Evolutionary conservation across 148 eudicot genomes (phyloP).

Genomic region (Heliosperma pusillum): DNA sequence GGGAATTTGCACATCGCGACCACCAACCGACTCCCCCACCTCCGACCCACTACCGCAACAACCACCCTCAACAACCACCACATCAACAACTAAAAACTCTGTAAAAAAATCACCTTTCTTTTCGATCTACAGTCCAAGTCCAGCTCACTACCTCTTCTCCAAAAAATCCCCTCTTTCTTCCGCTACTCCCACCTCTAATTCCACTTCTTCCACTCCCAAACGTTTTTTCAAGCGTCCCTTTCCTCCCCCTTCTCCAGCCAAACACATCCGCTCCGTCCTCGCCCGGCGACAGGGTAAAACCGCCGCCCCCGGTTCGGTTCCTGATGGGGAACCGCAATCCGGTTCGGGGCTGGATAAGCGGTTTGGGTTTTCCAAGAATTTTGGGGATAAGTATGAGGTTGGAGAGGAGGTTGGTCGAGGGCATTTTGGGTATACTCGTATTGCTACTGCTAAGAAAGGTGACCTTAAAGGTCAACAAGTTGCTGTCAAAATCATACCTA

Average conservation of each 20-base stretch:
- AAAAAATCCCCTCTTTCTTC: conserved; percentile 62
- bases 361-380: conserved; percentile 73
- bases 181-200: conserved; percentile 26
- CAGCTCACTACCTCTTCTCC: conserved; percentile 62
- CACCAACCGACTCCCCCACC: conserved; percentile 30
- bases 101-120: conserved; percentile 63
- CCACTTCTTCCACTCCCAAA: conserved; percentile 55
- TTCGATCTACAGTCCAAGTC: conserved; percentile 77
- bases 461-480: conserved; percentile 67
- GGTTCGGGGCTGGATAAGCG: conserved; percentile 57
- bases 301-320: not conserved
- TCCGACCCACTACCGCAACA: not conserved
- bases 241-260: conserved; percentile 92
- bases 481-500: conserved; percentile 90
- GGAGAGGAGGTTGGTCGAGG: conserved; percentile 98
- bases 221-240: conserved; percentile 63
- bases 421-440: conserved; percentile 93
- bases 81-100: not conserved
- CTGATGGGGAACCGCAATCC: not conserved
- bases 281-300: conserved; percentile 48
- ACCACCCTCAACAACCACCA: not conserved
- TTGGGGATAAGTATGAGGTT: conserved; percentile 65
- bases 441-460: conserved; percentile 72
- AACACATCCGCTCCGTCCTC: conserved; percentile 63
- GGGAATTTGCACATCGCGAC: conserved; percentile 69